Evolutionary conservation across 345 rosid species (phyloP), one percentile per base, ranked within the genome.

Genomic region (Viola odorata): DNA sequence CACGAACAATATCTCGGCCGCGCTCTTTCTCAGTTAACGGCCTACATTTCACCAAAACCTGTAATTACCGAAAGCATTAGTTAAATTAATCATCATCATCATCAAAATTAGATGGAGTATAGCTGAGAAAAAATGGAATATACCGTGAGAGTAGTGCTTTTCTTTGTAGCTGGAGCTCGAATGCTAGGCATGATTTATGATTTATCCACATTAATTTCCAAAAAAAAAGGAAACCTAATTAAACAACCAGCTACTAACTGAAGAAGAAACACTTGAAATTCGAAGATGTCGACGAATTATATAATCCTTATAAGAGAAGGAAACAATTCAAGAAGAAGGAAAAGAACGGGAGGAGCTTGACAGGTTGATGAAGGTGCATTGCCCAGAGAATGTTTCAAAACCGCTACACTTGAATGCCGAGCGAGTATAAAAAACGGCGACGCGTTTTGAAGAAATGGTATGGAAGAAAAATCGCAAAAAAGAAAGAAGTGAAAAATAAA

Each of bases 21-120:
- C 75, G 82, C 48, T 85, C 98, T 68, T 68, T 81, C 69, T 62
- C 83, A 37, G 69, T 70, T 49, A 86, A 75, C 42, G 91, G 86
- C 53, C 96, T 84, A 67, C 96, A 88, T 77, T 91, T 91, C 37
- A 88, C 89, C 52, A 91, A 96, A 63, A 91, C 98, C 98, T 91
- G 76, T 4, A 61, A 37, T 50, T 41, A 73, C 48, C 57, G 58
- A 37, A 15, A 38, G 14, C 17, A 41, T 32, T 45, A 37, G 13
- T 52, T 58, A 36, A 53, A 41, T 14, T 15, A 15, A 50, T 7
- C 5, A 14, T 5, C 10, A 32, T 45, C 12, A 53, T 3, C 12
- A 67, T 39, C n/a, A 5, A 47, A 48, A 41, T 55, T 17, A 13
- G 49, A 36, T 41, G 15, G 1, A 50, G 6, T 0, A 47, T 59